phyloP scores from a whole-genome alignment of 2,329 filamentous ascomycete species.

The Nemania sp. region DNA sequence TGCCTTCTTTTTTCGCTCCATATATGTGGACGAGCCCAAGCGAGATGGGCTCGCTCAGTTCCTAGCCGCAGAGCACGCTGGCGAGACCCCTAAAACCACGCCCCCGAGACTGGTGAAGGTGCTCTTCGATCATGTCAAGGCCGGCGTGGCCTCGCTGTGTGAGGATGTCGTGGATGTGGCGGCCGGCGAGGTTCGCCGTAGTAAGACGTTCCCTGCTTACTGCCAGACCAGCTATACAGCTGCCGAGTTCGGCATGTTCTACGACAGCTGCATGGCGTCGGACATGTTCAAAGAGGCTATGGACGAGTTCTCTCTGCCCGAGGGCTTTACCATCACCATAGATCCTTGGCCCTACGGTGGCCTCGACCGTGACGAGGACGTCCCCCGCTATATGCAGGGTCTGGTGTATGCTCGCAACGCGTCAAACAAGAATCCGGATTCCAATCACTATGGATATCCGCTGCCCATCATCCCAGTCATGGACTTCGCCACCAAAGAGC shows the following conservation, averaged over 20 bases:
- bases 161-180: conserved; percentile 46
- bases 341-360: conserved; percentile 71
- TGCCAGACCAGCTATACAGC: conserved; percentile 45
- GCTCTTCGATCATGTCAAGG: conserved; percentile 47
- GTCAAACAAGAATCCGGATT: conserved; percentile 51
- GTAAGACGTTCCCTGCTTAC: conserved; percentile 34
- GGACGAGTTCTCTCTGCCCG: conserved; percentile 50
- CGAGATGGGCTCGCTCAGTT: conserved; percentile 33
- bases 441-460: conserved; percentile 66
- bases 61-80: conserved; percentile 38
- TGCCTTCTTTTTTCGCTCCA: conserved; percentile 34
- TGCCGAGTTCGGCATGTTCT: conserved; percentile 47
- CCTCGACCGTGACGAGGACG: conserved; percentile 44
- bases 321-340: conserved; percentile 48
- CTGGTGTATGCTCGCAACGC: conserved; percentile 52
- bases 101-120: conserved; percentile 50
- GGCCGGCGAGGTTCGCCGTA: conserved; percentile 37
- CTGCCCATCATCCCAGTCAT: conserved; percentile 63
- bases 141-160: conserved; percentile 39
- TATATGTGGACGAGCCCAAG: conserved; percentile 36
- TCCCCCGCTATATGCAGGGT: conserved; percentile 52
- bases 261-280: conserved; percentile 47
- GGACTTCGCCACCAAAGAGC: conserved; percentile 57
- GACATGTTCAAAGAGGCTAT: conserved; percentile 52
- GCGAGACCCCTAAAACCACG: conserved; percentile 24